Evolutionary conservation across 1,284 basidiomycete species (phyloP).

Genomic region (Papiliotrema laurentii): DNA sequence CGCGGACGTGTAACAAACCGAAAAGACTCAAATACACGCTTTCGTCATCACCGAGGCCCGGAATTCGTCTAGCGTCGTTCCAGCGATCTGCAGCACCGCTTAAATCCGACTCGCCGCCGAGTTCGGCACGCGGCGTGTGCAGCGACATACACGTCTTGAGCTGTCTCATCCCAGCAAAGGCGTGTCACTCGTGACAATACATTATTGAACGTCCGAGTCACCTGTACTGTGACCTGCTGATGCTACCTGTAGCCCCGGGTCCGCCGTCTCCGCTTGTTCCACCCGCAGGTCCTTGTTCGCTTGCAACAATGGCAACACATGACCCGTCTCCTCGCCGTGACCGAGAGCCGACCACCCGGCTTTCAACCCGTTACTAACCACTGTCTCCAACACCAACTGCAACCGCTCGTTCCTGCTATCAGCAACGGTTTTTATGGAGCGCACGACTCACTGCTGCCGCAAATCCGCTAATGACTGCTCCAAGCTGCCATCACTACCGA

Average conservation of each 20-base stretch:
- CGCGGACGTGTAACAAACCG: neutral
- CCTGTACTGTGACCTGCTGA: neutral
- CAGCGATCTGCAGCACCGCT: too few species aligned
- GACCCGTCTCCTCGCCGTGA: conserved; percentile 19
- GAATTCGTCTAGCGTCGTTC: neutral
- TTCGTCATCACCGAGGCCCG: too few species aligned
- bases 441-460: conserved; percentile 26
- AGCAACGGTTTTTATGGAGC: neutral
- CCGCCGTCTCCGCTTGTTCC: conserved; percentile 1
- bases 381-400: conserved; percentile 60
- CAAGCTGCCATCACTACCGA: conserved; percentile 17
- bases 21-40: neutral
- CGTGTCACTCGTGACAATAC: too few species aligned
- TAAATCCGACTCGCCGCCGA: too few species aligned
- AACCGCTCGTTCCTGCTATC: conserved; percentile 51
- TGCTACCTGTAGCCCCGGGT: neutral
- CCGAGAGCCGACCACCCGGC: conserved; percentile 56
- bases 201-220: too few species aligned
- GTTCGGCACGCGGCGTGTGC: too few species aligned
- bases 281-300: neutral
- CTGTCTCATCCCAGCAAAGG: too few species aligned
- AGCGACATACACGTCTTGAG: too few species aligned
- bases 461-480: conserved; percentile 21
- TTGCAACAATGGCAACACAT: conserved; percentile 22
- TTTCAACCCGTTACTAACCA: conserved; percentile 66